Conservation (phyloP, 805 yeast genomes). For the Candida hispaniensis region DNA sequence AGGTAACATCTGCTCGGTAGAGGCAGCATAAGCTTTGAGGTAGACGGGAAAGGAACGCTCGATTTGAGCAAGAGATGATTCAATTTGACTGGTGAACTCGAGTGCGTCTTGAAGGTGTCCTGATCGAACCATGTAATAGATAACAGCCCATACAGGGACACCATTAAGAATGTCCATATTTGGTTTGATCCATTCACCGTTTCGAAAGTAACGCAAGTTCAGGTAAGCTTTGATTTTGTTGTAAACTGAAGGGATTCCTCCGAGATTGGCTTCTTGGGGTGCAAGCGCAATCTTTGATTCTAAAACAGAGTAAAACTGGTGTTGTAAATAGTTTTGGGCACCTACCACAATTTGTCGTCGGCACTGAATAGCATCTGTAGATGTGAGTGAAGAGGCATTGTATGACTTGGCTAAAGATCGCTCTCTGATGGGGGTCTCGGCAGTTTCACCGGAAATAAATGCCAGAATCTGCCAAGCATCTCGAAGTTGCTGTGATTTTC, state of each 20-base stretch:
- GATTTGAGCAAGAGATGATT: slow-evolving; percentile 66
- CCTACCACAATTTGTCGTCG: slow-evolving; percentile 40
- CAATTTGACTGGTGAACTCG: slow-evolving; percentile 51
- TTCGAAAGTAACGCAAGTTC: slow-evolving; percentile 36
- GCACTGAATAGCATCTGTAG: slow-evolving; percentile 26
- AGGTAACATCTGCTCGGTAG: slow-evolving; percentile 46
- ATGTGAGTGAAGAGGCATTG: slow-evolving; percentile 20
- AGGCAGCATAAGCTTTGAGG: slow-evolving; percentile 55
- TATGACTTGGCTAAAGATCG: slow-evolving; percentile 26
- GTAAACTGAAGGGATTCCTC: slow-evolving; percentile 61
- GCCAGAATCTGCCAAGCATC: slow-evolving; percentile 66
- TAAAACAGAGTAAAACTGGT: slow-evolving; percentile 65
- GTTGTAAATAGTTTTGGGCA: slow-evolving; percentile 54
- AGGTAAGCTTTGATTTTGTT: slow-evolving; percentile 60
- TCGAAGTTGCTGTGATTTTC: slow-evolving; percentile 56
- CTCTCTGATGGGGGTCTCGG: slow-evolving; percentile 21
- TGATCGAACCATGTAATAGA: slow-evolving; percentile 74
- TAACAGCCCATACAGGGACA: slow-evolving; percentile 86
- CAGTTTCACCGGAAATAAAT: slow-evolving; percentile 31
- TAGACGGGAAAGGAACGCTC: slow-evolving; percentile 78
- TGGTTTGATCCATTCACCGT: slow-evolving; percentile 41
- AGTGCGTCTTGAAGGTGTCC: slow-evolving; percentile 75
- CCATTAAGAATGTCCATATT: slow-evolving; percentile 63
- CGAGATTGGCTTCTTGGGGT: slow-evolving; percentile 38
- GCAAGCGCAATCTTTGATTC: slow-evolving; percentile 50